Base-by-base conservation (phyloP, 306 rosid species). In the Dryas octopetala region DNA sequence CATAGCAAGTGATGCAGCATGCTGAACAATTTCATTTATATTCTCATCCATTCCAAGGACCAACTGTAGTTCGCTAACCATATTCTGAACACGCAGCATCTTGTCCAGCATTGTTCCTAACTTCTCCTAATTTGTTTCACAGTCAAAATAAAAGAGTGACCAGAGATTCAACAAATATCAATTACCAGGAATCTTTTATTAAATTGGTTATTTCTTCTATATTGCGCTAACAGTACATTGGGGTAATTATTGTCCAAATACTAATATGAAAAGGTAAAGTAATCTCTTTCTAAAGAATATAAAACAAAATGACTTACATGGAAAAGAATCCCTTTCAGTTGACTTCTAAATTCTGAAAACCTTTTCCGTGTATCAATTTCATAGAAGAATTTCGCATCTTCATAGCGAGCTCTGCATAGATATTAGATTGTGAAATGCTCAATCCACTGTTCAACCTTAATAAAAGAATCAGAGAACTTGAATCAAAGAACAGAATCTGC, bases 361-460 rank as follows among this genome's bases (percentile, higher is more conserved):
- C 71, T 86, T 87, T 90, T 94, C 15, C 80, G 76, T 7, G 90
- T 88, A 79, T 94, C 97, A 81, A 85, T 75, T 89, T 83, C 91
- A 60, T 94, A 94, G 85, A 94, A 94, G 86, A 94, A 94, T 71
- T 91, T 94, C 1, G 98, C 98, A 91, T 94, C 98, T 86, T 94
- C 97, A 79, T 89, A 94, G 73, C 96, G 95, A 68, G 98, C 96
- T 79, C 97, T 94, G 87, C 85, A 91, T 75, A 73, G 65, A 85
- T 50, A 78, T 90, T 75, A 73, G 65, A 85, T 50, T 76, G 73
- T 14, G 58, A 65, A 47, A 66, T 9, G 58, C 38, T 38, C 77
- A 38, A 62, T 82, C 19, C 47, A 64, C 38, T 51, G 79, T 65
- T 38, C 63, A 78, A 64, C 44, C 41, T 67, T 63, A 68, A 54